phyloP scores from a whole-genome alignment of 306 rosid genomes.

The Prunus kanzakura region DNA sequence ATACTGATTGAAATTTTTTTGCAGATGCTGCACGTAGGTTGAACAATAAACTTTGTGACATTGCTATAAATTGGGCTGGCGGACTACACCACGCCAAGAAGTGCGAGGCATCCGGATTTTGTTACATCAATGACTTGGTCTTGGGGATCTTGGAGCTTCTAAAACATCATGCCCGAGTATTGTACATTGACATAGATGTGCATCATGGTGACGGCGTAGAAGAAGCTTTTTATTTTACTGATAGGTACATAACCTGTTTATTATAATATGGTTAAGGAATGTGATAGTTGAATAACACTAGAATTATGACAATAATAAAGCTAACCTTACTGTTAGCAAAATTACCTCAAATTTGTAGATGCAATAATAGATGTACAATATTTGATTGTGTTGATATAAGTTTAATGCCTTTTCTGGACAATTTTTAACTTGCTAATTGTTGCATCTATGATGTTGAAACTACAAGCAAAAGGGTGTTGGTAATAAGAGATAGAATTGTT shows the following conservation, averaged over 20 bases:
- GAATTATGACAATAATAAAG: background rate
- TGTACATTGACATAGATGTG: conserved; percentile 94
- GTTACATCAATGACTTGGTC: conserved; percentile 96
- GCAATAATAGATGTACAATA: background rate
- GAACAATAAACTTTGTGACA: conserved; percentile 86
- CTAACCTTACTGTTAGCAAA: background rate
- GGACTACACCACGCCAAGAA: conserved; percentile 98
- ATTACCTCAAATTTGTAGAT: background rate
- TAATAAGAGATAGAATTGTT: background rate
- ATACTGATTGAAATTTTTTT: conserved; percentile 19
- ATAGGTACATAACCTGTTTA: conserved; percentile 56
- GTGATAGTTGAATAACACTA: background rate
- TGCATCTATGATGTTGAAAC: conserved; percentile 3
- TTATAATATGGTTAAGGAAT: conserved; percentile 12
- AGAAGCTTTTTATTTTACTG: conserved; percentile 97
- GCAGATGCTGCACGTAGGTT: conserved; percentile 95
- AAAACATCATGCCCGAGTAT: conserved; percentile 89
- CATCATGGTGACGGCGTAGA: conserved; percentile 99
- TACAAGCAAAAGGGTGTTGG: background rate
- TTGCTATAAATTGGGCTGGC: conserved; percentile 99
- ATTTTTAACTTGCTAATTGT: background rate
- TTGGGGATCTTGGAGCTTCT: conserved; percentile 96
- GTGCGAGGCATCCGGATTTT: conserved; percentile 99
- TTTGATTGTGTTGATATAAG: background rate
- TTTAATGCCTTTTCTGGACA: background rate